A percentile compares a stretch with the other conserved stretches of the same genome.
These are phyloP conservation scores for Aplosporella prunicola DNA, from an alignment of 2,329 filamentous ascomycete species.

Conservation along the genomic window DNA sequence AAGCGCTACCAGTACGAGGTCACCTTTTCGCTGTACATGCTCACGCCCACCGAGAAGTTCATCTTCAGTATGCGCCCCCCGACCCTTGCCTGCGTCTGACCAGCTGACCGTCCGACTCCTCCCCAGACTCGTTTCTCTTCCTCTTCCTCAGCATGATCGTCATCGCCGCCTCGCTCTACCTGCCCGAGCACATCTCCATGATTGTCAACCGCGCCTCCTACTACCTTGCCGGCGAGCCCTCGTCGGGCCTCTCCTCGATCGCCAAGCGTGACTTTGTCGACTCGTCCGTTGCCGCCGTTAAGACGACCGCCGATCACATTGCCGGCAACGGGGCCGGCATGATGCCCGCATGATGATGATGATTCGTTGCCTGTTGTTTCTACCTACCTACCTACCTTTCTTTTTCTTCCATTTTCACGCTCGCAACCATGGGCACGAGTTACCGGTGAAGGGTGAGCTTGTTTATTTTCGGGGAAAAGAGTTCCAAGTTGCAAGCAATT, in stretches of 20 bases:
- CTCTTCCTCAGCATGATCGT: conserved; percentile 77
- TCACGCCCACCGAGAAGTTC: conserved; percentile 91
- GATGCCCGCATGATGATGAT: too few relatives aligned
- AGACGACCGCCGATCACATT: conserved; percentile 1
- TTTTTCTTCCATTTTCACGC: too few relatives aligned
- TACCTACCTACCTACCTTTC: too few relatives aligned
- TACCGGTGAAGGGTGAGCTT: too few relatives aligned
- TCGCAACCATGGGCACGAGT: too few relatives aligned
- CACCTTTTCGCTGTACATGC: conserved; percentile 93
- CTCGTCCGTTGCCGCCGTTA: neutral
- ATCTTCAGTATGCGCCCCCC: conserved; percentile 71
- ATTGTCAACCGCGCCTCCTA: conserved; percentile 83
- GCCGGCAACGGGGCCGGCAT: conserved; percentile 4
- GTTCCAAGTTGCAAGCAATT: too few relatives aligned
- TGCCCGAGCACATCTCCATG: conserved; percentile 79
- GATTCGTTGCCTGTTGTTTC: too few relatives aligned
- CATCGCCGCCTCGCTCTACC: conserved; percentile 82
- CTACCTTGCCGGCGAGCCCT: conserved; percentile 73
- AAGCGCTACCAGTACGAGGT: conserved; percentile 99
- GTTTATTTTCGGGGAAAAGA: too few relatives aligned
- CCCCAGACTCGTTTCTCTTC: conserved; percentile 81
- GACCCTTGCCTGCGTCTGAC: neutral
- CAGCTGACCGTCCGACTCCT: neutral
- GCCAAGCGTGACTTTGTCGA: neutral
- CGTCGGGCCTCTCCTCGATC: neutral